Evolutionary conservation across 2,329 filamentous ascomycete genomes (phyloP).

Genomic region (Hypoxylon sp.): DNA sequence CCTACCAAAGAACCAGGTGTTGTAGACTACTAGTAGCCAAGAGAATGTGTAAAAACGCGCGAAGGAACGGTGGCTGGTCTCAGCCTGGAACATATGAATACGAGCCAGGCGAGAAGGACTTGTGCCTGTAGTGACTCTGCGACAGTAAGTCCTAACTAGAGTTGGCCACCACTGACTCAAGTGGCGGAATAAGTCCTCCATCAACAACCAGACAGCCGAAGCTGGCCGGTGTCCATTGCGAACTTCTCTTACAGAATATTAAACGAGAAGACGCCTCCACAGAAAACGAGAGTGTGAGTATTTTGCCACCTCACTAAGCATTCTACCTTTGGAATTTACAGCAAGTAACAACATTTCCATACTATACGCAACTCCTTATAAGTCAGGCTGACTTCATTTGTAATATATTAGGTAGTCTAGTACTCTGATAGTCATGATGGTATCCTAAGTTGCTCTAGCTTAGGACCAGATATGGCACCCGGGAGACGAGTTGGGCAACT

Average conservation of each 20-base stretch:
- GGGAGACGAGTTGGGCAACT: neutral
- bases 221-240: neutral
- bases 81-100: constrained; percentile 1
- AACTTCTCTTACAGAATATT: neutral
- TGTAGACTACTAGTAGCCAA: neutral
- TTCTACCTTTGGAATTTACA: no score
- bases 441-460: neutral
- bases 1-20: neutral
- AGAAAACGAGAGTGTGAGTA: neutral
- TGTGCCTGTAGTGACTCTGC: neutral
- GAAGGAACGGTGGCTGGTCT: constrained; percentile 1
- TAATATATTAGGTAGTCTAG: neutral
- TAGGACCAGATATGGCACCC: no score
- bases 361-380: neutral
- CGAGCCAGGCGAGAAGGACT: neutral
- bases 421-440: neutral
- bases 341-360: neutral
- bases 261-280: neutral
- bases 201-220: neutral
- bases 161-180: neutral
- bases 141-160: neutral
- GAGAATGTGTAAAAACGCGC: neutral
- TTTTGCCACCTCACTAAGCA: neutral
- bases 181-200: neutral
- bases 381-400: neutral